Percentiles rank a stretch among this genome's conserved stretches.
phyloP scores from a whole-genome alignment of 2,329 filamentous ascomycete genomes.

The Fonsecaea monophora region DNA sequence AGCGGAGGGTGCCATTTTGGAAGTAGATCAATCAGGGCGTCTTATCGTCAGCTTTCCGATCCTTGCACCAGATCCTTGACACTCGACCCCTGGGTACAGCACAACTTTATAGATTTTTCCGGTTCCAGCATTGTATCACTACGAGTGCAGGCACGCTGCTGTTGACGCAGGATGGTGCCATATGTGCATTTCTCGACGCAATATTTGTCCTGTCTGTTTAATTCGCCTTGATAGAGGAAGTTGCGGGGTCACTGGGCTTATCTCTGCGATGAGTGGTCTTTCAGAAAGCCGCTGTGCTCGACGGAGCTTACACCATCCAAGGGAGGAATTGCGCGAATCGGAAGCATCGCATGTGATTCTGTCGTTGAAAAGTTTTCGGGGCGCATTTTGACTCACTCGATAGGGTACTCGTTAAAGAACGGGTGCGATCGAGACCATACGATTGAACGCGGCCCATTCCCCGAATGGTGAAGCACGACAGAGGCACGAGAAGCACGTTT shows the following conservation, averaged over 20 bases:
- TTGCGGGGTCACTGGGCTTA: constrained; percentile 10
- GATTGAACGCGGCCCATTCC: not conserved
- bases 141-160: not conserved
- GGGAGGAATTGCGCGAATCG: constrained; percentile 2
- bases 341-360: not conserved
- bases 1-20: constrained; percentile 24
- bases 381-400: not conserved
- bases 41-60: not conserved
- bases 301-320: not conserved
- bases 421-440: not conserved
- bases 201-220: not conserved
- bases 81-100: not conserved
- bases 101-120: not conserved
- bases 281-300: not conserved
- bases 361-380: not conserved
- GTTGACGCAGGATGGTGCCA: constrained; percentile 4
- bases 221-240: constrained; percentile 3
- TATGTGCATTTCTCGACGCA: constrained; percentile 8
- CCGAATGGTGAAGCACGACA: not conserved
- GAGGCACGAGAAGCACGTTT: not conserved
- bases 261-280: not conserved
- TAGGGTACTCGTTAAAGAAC: not conserved
- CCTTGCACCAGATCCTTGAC: not conserved
- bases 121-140: not conserved
- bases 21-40: not conserved